A percentile compares a stretch with the other conserved stretches of the same genome.
Conservation (phyloP, 441 rosid genomes). For the Raphanus hybrid region DNA sequence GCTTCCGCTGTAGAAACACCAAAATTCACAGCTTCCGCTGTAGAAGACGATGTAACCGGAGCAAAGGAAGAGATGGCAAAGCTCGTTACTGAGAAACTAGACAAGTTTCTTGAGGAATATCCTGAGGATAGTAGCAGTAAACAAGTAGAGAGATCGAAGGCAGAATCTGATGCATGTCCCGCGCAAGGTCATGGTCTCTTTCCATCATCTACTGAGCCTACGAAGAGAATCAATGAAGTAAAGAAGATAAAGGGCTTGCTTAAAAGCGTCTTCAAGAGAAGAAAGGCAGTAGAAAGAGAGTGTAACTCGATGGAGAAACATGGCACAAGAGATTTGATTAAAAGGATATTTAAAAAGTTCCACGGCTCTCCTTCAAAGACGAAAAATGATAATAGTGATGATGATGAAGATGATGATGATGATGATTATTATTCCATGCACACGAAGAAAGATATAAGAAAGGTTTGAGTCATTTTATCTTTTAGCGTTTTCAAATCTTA, state of each 20-base stretch:
- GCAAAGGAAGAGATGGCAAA: conserved; percentile 1
- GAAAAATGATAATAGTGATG: not conserved
- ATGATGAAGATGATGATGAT: not conserved
- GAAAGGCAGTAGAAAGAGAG: conserved; percentile 10
- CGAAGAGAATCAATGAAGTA: conserved; percentile 14
- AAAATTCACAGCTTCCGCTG: conserved; percentile 17
- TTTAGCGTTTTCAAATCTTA: not conserved
- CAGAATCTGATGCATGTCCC: not conserved
- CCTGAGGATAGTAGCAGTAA: not conserved
- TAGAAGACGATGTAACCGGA: conserved; percentile 22
- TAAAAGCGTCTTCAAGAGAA: conserved; percentile 25
- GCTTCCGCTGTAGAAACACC: conserved; percentile 31
- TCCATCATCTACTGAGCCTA: conserved; percentile 13
- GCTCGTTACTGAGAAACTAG: conserved; percentile 37
- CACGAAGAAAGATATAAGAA: conserved; percentile 32
- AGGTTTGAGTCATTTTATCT: conserved; percentile 29
- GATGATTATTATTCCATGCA: conserved; percentile 2
- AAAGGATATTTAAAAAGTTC: conserved; percentile 17
- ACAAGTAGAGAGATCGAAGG: not conserved
- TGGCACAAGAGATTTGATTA: conserved; percentile 12
- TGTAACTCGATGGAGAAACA: conserved; percentile 27
- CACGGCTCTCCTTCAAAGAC: conserved; percentile 14
- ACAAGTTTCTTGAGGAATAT: conserved; percentile 31
- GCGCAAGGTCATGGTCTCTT: not conserved
- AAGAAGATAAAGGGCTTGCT: conserved; percentile 27